Evolutionary conservation across 345 rosid species (phyloP), one percentile per base, ranked within the genome.

Genomic region (Eucalyptus cloeziana): DNA sequence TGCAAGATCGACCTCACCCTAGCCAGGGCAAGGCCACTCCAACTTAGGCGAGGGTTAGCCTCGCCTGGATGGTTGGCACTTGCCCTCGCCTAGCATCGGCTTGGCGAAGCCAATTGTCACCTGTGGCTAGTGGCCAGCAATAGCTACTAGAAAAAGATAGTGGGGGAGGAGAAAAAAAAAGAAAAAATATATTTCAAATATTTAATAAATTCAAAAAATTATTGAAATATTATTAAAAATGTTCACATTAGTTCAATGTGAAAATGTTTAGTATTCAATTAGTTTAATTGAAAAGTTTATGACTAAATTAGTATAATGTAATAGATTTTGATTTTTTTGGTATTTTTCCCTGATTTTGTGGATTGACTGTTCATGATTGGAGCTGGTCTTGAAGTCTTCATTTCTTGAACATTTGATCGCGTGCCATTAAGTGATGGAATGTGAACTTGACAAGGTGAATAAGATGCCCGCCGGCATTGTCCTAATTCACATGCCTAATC

Each of bases 31-130:
- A 51, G 56, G 56, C 56, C 56, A 51, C 56, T 51, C 22, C 56
- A 7, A 51, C 56, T 0, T 51, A 4, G 9, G 56, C 4, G 0
- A 52, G 24, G 10, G 58, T 52, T 1, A 5, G 10, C 58, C 58
- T 52, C 0, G 2, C 58, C 0, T 52, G 1, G 10, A 52, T 52
- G 58, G 58, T 52, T 52, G 58, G 10, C 1, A 5, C 58, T 52
- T 52, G 58, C 58, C 58, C 58, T 52, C 1, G 1, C 25, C 10
- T 1, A 21, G 58, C 25, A 21, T 52, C 10, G 10, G 4, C 58
- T 0, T 52, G 10, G 25, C 1, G 4, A 52, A 52, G 25, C 2
- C 0, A 0, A 52, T 0, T 52, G 1, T 19, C 0, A 2, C 25
- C 25, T 0, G 2, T 52, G 58, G 25, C 1, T 52, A 19, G 10